A percentile compares a stretch with the other conserved stretches of the same genome.
These are phyloP conservation scores for Paramecium octaurelia DNA, from an alignment of 73 alveolate genomes.

Conservation along the genomic window DNA sequence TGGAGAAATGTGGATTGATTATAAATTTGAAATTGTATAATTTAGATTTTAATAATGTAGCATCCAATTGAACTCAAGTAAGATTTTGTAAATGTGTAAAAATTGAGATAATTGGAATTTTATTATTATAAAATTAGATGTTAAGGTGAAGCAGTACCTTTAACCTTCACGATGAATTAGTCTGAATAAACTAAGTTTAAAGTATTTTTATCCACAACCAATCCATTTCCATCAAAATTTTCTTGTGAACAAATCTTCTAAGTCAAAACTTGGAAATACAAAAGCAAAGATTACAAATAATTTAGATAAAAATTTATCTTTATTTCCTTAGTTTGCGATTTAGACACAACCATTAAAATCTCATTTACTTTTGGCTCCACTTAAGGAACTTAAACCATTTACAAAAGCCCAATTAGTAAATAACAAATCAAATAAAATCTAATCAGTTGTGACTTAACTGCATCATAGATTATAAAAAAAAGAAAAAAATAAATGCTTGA, in stretches of 20 bases:
- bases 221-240: conserved; percentile 40
- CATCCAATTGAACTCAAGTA: neutral
- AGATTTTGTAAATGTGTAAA: neutral
- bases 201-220: neutral
- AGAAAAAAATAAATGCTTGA: neutral
- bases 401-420: neutral
- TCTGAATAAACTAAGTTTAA: neutral
- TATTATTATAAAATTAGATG: conserved; percentile 28
- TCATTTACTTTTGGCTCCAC: neutral
- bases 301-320: neutral
- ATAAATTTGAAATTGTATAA: neutral
- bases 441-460: neutral
- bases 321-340: conserved; percentile 27
- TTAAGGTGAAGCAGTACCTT: neutral
- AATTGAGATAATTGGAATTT: conserved; percentile 21
- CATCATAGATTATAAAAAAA: neutral
- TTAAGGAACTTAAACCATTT: neutral
- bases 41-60: neutral
- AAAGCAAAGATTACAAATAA: neutral
- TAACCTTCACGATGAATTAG: neutral
- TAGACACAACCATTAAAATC: neutral
- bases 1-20: neutral
- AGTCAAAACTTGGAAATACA: conserved; percentile 36
- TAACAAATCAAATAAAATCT: neutral
- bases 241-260: neutral